phyloP scores from a whole-genome alignment of 1,139 yeast species.

The Pneumocystis wakefieldiae region DNA sequence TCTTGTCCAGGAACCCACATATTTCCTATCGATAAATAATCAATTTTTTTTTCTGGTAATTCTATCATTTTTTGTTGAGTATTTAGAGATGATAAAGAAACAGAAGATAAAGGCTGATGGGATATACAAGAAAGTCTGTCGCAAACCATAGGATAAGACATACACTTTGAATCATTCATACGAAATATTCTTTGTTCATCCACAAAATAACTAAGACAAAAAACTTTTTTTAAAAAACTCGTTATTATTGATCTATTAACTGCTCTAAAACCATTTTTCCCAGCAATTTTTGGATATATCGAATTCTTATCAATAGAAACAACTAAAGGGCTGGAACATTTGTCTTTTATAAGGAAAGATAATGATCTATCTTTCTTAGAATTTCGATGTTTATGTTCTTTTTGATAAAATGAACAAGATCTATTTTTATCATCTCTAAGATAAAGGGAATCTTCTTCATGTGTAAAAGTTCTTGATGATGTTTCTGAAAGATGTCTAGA shows the following conservation, averaged over 20 bases:
- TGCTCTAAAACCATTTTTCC: neutral
- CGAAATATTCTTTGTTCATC: neutral
- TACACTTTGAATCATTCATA: neutral
- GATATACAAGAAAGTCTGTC: neutral
- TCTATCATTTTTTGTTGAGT: neutral
- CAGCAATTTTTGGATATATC: neutral
- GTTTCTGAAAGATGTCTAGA: neutral
- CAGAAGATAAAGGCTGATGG: neutral
- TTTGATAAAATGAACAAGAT: neutral
- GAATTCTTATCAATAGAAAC: neutral
- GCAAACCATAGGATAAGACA: neutral
- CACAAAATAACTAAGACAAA: neutral
- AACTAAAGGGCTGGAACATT: neutral
- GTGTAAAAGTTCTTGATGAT: neutral
- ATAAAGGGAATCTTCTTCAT: neutral
- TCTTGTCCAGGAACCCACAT: neutral
- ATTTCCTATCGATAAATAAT: neutral
- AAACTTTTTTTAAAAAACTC: neutral
- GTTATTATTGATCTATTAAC: neutral
- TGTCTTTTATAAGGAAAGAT: neutral
- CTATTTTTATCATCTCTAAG: neutral
- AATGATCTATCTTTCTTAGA: neutral
- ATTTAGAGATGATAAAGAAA: neutral
- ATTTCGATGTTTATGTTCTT: neutral
- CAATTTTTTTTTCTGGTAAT: neutral